These are phyloP conservation scores for Kodamaea suecica DNA, from an alignment of 1,139 yeast genomes.

Conservation along the genomic window DNA sequence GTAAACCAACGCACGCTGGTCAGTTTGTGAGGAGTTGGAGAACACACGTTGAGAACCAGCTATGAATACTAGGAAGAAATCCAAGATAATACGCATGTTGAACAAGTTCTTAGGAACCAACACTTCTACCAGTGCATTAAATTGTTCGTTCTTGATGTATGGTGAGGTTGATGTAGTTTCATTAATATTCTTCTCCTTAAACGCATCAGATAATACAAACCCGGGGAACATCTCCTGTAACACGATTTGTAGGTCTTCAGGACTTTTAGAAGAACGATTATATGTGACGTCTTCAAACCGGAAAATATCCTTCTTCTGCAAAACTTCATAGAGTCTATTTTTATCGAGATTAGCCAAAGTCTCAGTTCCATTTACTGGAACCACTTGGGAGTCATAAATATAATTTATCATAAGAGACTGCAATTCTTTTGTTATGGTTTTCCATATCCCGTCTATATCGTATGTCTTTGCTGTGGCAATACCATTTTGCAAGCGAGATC, in stretches of 20 bases:
- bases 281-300: conserved; percentile 48
- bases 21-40: conserved; percentile 1
- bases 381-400: conserved; percentile 30
- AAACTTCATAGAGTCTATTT: conserved; percentile 21
- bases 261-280: conserved; percentile 32
- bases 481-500: not conserved
- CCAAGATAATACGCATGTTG: conserved; percentile 74
- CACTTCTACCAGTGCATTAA: conserved; percentile 56
- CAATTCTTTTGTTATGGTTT: conserved; percentile 54
- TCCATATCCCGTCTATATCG: conserved; percentile 57
- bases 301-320: conserved; percentile 35
- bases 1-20: conserved; percentile 37
- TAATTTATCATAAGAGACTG: conserved; percentile 56
- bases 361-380: not conserved
- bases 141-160: conserved; percentile 57
- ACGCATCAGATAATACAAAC: conserved; percentile 35
- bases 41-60: conserved; percentile 20
- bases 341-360: conserved; percentile 3
- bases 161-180: conserved; percentile 32
- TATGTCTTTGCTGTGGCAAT: conserved; percentile 9
- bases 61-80: conserved; percentile 55
- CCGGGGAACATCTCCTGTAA: conserved; percentile 65
- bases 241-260: conserved; percentile 43
- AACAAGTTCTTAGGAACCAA: conserved; percentile 74
- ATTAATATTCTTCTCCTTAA: conserved; percentile 13